Base-by-base conservation (phyloP, 108 stramenopile species). In the Bacterosira constricta region DNA sequence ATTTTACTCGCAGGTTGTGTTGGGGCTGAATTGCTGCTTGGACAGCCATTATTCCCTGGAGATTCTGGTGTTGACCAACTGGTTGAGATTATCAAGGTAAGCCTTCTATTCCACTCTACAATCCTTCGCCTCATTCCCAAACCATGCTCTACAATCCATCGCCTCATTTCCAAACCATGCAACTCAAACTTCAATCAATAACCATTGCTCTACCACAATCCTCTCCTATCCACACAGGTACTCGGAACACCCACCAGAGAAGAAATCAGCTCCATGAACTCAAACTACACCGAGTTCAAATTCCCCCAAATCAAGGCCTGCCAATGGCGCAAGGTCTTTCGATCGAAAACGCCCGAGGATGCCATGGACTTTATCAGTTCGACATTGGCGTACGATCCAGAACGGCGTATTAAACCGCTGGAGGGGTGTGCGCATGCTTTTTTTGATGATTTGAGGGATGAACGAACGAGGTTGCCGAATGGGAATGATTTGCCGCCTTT, bases 251-350 rank as follows among this genome's bases (percentile, higher is more conserved):
- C 99, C 15, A 97, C 98, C 21, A 79, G 95, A 55, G 97, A 98
- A 67, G 97, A 99, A 75, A 97, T 99, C 54, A 53, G 75, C 21
- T 86, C 90, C 60, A 98, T 99, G 98, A 99, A 99, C 82, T 90
- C 94, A 17, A 97, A 94, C 66, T 98, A 98, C 79, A 97, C 95
- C 50, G 95, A 98, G 72, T 98, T 98, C 85, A 98, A 98, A 79
- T 99, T 99, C 81, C 99, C 99, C 25, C 97, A 97, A 78, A 98
- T 99, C 83, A 92, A 96, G 82, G 96, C 96, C 20, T 95, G 96
- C 69, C 96, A 96, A 70, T 98, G 97, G 97, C 85, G 87, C 38
- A 94, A 95, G 71, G 88, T 99, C 6, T 99, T 99, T 66, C 85
- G 96, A 27, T 90, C 86, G 21, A 91, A 88, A 74, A 94, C 96